Base-by-base conservation (phyloP, 192 early-diverging fungal genomes). In the Funneliformis mosseae region DNA sequence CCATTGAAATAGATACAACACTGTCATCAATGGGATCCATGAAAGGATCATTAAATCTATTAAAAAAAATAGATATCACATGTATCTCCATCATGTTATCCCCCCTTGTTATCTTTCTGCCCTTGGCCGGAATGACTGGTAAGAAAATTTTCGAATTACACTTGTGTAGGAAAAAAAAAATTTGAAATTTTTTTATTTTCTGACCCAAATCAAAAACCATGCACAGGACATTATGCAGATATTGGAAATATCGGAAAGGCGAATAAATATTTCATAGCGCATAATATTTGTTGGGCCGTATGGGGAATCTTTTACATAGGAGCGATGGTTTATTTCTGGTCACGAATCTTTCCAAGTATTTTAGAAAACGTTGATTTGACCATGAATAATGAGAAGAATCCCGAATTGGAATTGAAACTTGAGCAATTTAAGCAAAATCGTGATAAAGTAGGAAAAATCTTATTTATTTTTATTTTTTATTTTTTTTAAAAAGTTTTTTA, bases 211-310 rank as follows among this genome's bases (percentile, higher is more conserved):
- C 33, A 33, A 33, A 33, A 33, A 33, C 3, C 33, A 33, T 33
- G 0, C 33, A 33, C 68, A 10, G 68, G 68, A 3, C n/a, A 42
- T 42, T 70, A n/a, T 70, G 68, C 68, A 18, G 68, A 70, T 39
- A 70, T 70, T 70, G 68, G 39, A n/a, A 14, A 70, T 21, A 42
- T 70, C 4, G 39, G 8, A n/a, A 70, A n/a, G 8, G 68, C 68
- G 8, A 70, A 70, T 21, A 43, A 18, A 6, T 39, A 41, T n/a
- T 70, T 41, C 42, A 70, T 16, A 39, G 39, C n/a, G 41, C 68
- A 70, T n/a, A n/a, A 41, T 21, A 8, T 70, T 3, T 33, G 7
- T 41, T 70, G 68, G 68, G 1, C 42, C 6, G 23, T 70, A 23
- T 70, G 33, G 33, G 28, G 68, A n/a, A 42, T 39, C 5, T 5